These are phyloP conservation scores for Neonectria punicea DNA, from an alignment of 2,329 filamentous ascomycete species.

Conservation along the genomic window DNA sequence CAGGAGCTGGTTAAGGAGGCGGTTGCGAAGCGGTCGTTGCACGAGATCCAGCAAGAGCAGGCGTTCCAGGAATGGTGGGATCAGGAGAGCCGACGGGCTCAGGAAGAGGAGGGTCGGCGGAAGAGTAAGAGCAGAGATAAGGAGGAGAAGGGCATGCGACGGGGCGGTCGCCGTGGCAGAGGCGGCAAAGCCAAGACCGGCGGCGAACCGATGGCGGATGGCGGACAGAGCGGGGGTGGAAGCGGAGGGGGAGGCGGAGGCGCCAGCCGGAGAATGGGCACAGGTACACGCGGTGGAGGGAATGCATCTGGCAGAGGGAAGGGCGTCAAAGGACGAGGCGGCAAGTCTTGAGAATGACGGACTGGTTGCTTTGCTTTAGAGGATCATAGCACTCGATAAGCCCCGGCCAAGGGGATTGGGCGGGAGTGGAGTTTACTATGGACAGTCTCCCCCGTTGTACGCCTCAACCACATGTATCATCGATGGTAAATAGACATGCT, in stretches of 20 bases:
- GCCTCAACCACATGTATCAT: background rate
- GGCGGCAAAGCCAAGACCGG: conserved; percentile 44
- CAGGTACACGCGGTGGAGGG: conserved; percentile 34
- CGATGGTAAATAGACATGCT: background rate
- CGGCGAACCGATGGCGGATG: conserved; percentile 32
- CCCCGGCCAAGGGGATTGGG: background rate
- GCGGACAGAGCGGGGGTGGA: conserved; percentile 31
- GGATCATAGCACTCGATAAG: conserved; percentile 33
- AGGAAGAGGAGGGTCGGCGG: conserved; percentile 67
- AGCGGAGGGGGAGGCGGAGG: conserved; percentile 21
- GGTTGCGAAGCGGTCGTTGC: conserved; percentile 85
- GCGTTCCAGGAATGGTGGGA: conserved; percentile 98
- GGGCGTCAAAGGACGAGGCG: conserved; percentile 38
- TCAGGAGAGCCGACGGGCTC: conserved; percentile 78
- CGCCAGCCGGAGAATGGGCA: conserved; percentile 6
- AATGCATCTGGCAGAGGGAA: conserved; percentile 31
- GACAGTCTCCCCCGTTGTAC: background rate
- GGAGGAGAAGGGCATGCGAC: conserved; percentile 51
- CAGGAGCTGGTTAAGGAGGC: conserved; percentile 86
- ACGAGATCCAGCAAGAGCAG: conserved; percentile 97
- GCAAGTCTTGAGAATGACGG: conserved; percentile 22
- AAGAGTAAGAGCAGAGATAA: conserved; percentile 53
- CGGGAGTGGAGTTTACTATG: background rate
- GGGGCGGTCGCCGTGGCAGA: conserved; percentile 45
- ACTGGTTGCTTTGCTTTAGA: conserved; percentile 25